A percentile compares a stretch with the other conserved stretches of the same genome.
These are phyloP conservation scores for Neurospora intermedia DNA, from an alignment of 495 filamentous ascomycete species.

Conservation along the genomic window DNA sequence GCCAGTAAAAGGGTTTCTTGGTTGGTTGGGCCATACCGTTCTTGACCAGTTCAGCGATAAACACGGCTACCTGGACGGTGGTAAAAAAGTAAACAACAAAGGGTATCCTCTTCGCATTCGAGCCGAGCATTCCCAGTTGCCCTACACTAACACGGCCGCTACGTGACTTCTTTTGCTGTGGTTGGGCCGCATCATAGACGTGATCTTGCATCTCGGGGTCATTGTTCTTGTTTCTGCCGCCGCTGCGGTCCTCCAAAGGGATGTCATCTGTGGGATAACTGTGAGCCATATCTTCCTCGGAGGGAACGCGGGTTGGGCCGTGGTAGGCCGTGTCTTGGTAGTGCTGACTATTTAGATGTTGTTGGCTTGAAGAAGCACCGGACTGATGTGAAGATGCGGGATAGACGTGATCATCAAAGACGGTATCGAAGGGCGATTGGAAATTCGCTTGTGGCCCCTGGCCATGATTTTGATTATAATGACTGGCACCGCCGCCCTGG, in stretches of 20 bases:
- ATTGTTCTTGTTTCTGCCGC: constrained; percentile 17
- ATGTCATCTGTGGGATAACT: constrained; percentile 49
- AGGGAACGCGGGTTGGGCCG: constrained; percentile 30
- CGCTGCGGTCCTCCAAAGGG: constrained; percentile 46
- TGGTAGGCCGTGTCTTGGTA: constrained; percentile 49
- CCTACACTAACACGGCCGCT: constrained; percentile 29
- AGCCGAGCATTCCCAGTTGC: constrained; percentile 39
- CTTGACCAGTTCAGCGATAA: constrained; percentile 78
- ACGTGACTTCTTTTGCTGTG: constrained; percentile 16
- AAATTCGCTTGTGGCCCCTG: constrained; percentile 4
- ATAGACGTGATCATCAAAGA: constrained; percentile 54
- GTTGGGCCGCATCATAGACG: constrained; percentile 32
- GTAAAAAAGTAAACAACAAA: constrained; percentile 80
- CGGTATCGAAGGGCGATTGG: constrained; percentile 43
- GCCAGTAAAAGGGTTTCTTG: neutral
- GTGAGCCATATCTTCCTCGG: constrained; percentile 27
- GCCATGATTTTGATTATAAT: constrained; percentile 24
- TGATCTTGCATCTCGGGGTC: constrained; percentile 38
- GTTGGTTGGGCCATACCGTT: constrained; percentile 46
- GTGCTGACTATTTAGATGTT: constrained; percentile 37
- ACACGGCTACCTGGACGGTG: constrained; percentile 68
- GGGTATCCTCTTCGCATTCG: constrained; percentile 49
- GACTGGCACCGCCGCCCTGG: constrained; percentile 20
- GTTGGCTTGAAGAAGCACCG: constrained; percentile 17
- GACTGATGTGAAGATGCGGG: constrained; percentile 34